phyloP scores from a whole-genome alignment of 2,329 filamentous ascomycete genomes.

The Orbilia javanica region DNA sequence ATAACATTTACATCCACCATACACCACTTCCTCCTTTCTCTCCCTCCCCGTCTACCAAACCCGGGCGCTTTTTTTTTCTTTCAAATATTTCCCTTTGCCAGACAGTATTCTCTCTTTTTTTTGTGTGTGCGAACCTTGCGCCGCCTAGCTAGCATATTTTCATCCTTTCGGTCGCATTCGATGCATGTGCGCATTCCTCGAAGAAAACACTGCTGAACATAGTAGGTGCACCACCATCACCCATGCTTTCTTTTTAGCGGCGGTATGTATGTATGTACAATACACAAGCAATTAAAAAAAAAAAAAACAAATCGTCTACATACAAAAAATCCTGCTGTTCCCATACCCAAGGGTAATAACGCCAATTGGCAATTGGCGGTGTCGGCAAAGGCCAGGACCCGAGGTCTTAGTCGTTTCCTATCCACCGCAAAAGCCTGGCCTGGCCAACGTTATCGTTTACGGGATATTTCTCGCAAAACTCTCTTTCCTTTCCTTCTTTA shows the following conservation, averaged over 20 bases:
- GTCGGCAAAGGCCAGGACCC: conserved; percentile 38
- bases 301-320: background rate
- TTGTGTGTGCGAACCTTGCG: conserved; percentile 37
- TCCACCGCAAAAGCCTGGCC: background rate
- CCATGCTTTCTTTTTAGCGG: conserved; percentile 24
- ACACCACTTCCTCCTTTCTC: background rate
- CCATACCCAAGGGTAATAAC: conserved; percentile 18
- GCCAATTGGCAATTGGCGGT: conserved; percentile 3
- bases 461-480: conserved; percentile 32
- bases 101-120: background rate
- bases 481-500: conserved; percentile 14
- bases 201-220: conserved; percentile 37
- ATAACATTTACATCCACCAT: background rate
- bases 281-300: background rate
- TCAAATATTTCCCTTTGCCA: conserved; percentile 9
- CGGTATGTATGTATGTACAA: background rate
- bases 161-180: conserved; percentile 52
- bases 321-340: background rate
- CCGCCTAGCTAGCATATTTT: conserved; percentile 39
- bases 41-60: background rate
- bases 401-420: background rate
- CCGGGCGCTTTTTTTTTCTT: too few relatives aligned
- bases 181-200: conserved; percentile 57
- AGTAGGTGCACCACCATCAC: conserved; percentile 38
- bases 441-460: conserved; percentile 38